Base-by-base conservation (phyloP, 2,329 filamentous ascomycete genomes). In the Alternaria incomplexa region DNA sequence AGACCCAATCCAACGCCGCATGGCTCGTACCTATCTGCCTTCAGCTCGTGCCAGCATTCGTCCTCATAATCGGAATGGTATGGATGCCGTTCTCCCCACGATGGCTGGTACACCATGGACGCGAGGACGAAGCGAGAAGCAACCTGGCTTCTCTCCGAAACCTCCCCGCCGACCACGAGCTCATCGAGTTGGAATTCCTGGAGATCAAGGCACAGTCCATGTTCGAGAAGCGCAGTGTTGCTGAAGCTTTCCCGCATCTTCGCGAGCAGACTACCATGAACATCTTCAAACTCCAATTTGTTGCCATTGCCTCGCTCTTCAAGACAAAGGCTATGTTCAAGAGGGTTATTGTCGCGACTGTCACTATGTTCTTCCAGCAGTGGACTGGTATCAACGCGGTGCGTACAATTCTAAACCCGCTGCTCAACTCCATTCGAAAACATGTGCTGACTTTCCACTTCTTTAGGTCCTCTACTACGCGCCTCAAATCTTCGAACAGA, bases 1-100 rank as follows among this genome's bases (percentile, higher is more conserved):
- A 25, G 78, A 71, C 1, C 89, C 94, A 77, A 84, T 83, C 12
- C 85, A 93, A 67, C 59, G 88, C 88, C 0, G 89, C 92, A 0
- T 96, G 92, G 92, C 84, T 92, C 0, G 81, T 92, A 0, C 92
- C 92, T 0, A 87, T 93, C 54, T 89, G 87, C 67, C 83, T 94
- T 0, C 92, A 95, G 71, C 83, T 93, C 4, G 83, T 85, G 0
- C 91, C 91, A 0, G 91, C 90, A 1, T 69, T 89, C 2, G 69
- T 93, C 5, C 85, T 95, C 2, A 87, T 90, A 26, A 70, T 85
- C 11, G 91, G 91, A 40, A 93, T 93, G 86, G 73, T 91, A 11
- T 92, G 92, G 80, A 92, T 94, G 90, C 92, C 91, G 0, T 93
- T 91, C 80, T 91, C 88, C 0, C 92, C 92, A 0, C 85, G 92